A percentile compares a stretch with the other conserved stretches of the same genome.
Evolutionary conservation across 1,284 basidiomycete species (phyloP).

Genomic region (Mycena citricolor): DNA sequence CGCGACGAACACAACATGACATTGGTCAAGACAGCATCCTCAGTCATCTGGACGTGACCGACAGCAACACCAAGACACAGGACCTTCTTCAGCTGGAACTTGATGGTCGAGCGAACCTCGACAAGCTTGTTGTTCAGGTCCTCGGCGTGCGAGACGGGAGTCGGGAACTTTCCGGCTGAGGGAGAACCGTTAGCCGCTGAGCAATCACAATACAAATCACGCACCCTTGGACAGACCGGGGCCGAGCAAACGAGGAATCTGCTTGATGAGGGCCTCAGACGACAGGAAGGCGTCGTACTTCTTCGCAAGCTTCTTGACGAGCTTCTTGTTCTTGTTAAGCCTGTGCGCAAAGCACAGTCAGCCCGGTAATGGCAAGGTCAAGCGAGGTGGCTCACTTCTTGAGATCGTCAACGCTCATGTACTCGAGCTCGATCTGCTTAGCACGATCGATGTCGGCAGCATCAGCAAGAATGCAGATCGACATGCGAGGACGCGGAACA

Average conservation of each 20-base stretch:
- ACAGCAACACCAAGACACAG: constrained; percentile 99
- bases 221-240: constrained; percentile 98
- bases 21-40: constrained; percentile 96
- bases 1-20: constrained; percentile 85
- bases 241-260: constrained; percentile 98
- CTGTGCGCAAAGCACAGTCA: constrained; percentile 35
- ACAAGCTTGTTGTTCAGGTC: constrained; percentile 91
- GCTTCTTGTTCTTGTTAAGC: constrained; percentile 99
- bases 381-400: constrained; percentile 73
- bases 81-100: constrained; percentile 97
- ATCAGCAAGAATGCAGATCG: constrained; percentile 99
- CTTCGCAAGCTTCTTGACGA: constrained; percentile 99
- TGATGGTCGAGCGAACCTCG: constrained; percentile 98
- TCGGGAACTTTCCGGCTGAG: constrained; percentile 98
- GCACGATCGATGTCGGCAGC: constrained; percentile 98
- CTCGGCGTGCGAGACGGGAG: constrained; percentile 91
- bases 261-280: constrained; percentile 98
- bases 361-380: not conserved
- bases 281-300: constrained; percentile 99
- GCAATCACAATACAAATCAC: constrained; percentile 18
- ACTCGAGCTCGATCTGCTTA: constrained; percentile 96
- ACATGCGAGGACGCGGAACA: constrained; percentile 98
- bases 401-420: constrained; percentile 99
- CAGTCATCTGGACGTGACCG: constrained; percentile 96
- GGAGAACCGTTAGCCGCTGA: constrained; percentile 7